Percentiles rank a stretch among this genome's conserved stretches.
These are phyloP conservation scores for Myrmaecium sp. DNA, from an alignment of 2,329 filamentous ascomycete species.

Conservation along the genomic window DNA sequence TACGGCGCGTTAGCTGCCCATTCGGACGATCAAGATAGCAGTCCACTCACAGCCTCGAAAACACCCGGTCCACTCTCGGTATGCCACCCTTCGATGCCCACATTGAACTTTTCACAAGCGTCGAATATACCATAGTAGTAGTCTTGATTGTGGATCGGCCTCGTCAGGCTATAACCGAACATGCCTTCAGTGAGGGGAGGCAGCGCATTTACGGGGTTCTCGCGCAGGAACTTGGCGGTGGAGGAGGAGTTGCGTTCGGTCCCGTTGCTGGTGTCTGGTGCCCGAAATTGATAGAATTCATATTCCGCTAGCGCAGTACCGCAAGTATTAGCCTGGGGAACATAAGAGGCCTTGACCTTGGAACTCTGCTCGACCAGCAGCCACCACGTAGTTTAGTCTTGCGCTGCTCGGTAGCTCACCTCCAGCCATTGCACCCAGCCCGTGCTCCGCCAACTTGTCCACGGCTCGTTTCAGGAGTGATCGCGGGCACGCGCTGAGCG, in stretches of 20 bases:
- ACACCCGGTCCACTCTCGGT: conserved; percentile 88
- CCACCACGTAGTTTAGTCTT: no score
- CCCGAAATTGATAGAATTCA: conserved; percentile 84
- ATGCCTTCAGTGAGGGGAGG: conserved; percentile 79
- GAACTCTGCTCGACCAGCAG: no score
- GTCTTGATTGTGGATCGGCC: conserved; percentile 76
- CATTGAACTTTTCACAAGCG: conserved; percentile 58
- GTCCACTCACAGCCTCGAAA: conserved; percentile 58
- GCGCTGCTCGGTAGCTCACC: no score
- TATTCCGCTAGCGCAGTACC: conserved; percentile 58
- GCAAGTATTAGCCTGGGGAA: conserved; percentile 3
- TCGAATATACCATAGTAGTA: conserved; percentile 85
- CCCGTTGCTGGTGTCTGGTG: conserved; percentile 34
- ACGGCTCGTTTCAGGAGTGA: conserved; percentile 54
- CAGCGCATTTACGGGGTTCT: conserved; percentile 56
- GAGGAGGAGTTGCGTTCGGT: conserved; percentile 45
- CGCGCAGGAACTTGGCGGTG: conserved; percentile 55
- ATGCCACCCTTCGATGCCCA: conserved; percentile 85
- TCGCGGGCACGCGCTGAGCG: conserved; percentile 63
- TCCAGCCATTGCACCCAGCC: conserved; percentile 77
- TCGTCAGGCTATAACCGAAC: conserved; percentile 85
- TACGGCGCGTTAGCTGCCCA: background rate
- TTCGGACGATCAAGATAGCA: background rate
- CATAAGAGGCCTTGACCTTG: background rate
- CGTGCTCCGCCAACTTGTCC: conserved; percentile 47